A percentile compares a stretch with the other conserved stretches of the same genome.
phyloP scores from a whole-genome alignment of 495 filamentous ascomycete species.

The Astrocystis sublimbata region DNA sequence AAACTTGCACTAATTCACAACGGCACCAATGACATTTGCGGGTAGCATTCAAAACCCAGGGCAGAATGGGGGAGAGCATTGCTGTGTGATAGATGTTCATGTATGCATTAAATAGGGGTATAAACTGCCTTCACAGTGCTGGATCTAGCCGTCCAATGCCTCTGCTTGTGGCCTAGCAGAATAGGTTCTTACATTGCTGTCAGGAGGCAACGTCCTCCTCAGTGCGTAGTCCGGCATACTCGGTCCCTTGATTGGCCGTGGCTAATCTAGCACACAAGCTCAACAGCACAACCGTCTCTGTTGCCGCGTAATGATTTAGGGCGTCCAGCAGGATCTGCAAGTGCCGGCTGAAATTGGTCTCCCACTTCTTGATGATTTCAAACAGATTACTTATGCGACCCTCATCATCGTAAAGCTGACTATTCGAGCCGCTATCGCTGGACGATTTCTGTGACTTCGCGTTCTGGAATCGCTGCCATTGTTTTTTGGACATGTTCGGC shows the following conservation, averaged over 20 bases:
- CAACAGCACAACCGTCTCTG: slow-evolving; percentile 91
- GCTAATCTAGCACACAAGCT: slow-evolving; percentile 79
- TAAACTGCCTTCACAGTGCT: not conserved
- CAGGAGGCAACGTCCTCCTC: slow-evolving; percentile 47
- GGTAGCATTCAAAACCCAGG: not conserved
- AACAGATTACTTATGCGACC: slow-evolving; percentile 73
- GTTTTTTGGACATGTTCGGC: slow-evolving; percentile 53
- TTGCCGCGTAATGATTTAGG: slow-evolving; percentile 94
- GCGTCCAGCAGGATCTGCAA: slow-evolving; percentile 89
- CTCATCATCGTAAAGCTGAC: slow-evolving; percentile 53
- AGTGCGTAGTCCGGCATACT: slow-evolving; percentile 49
- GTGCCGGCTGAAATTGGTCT: slow-evolving; percentile 87
- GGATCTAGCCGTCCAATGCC: too few relatives aligned
- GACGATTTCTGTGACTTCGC: slow-evolving; percentile 37
- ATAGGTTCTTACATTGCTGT: not conserved
- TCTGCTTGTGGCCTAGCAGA: too few relatives aligned
- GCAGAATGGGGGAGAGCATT: not conserved
- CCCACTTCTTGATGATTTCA: slow-evolving; percentile 83
- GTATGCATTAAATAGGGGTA: not conserved
- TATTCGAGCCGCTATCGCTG: slow-evolving; percentile 22
- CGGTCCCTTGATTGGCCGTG: slow-evolving; percentile 69
- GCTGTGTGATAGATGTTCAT: not conserved
- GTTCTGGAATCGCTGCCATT: slow-evolving; percentile 52
- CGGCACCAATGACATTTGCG: not conserved
- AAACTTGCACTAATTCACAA: too few relatives aligned